These are phyloP conservation scores for Hydnomerulius pinastri DNA, from an alignment of 768 basidiomycete species.

Conservation along the genomic window DNA sequence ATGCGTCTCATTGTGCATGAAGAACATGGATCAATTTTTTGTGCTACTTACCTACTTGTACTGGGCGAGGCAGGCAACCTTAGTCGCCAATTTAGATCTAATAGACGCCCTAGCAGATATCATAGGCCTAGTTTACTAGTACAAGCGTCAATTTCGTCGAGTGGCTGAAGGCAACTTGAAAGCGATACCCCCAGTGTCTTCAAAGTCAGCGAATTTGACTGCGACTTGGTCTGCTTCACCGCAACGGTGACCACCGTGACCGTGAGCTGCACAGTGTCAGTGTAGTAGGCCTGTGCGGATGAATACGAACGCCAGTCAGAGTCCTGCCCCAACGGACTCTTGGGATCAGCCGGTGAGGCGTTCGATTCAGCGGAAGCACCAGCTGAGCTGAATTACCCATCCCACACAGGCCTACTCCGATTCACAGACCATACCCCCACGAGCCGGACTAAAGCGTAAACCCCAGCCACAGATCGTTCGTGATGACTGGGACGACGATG, in stretches of 20 bases:
- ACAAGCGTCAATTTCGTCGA: no score
- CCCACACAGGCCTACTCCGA: slow-evolving; percentile 1
- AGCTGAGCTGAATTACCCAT: neutral
- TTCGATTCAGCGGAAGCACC: neutral
- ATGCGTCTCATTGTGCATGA: no score
- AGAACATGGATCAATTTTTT: no score
- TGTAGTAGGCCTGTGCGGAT: neutral
- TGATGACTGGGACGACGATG: slow-evolving; percentile 64
- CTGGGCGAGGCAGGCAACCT: no score
- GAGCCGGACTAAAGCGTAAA: slow-evolving; percentile 2
- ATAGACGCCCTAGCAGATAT: no score
- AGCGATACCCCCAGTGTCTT: no score
- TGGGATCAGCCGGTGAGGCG: slow-evolving; percentile 12
- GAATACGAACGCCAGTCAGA: slow-evolving; percentile 1
- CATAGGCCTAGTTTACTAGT: no score
- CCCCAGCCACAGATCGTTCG: slow-evolving; percentile 21
- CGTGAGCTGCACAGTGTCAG: neutral
- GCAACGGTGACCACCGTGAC: neutral
- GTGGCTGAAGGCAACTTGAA: no score
- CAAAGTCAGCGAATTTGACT: neutral
- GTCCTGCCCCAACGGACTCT: slow-evolving; percentile 5
- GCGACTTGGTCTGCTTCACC: neutral
- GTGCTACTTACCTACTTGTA: no score
- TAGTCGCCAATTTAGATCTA: no score
- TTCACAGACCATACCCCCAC: neutral